Evolutionary conservation across 2,329 filamentous ascomycete genomes (phyloP).

Genomic region (Neoarthrinium moseri): DNA sequence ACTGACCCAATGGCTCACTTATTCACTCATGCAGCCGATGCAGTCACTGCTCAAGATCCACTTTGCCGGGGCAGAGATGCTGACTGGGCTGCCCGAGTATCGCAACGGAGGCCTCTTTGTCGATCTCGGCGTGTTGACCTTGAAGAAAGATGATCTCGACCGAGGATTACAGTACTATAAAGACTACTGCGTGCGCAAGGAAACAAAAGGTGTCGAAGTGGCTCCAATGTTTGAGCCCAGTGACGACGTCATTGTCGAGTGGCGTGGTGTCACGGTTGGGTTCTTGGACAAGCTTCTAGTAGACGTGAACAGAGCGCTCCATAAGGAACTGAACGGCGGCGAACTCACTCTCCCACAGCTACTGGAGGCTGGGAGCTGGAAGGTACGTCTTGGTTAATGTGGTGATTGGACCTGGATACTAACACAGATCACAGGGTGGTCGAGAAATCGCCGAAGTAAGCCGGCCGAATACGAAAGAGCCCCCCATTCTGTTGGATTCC

Average conservation of each 20-base stretch:
- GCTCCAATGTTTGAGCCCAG: constrained; percentile 58
- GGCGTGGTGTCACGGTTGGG: constrained; percentile 63
- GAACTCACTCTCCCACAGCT: constrained; percentile 47
- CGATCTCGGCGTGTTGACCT: constrained; percentile 51
- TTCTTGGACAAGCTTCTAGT: constrained; percentile 54
- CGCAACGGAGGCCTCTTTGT: constrained; percentile 70
- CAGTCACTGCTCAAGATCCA: constrained; percentile 48
- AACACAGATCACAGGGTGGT: constrained; percentile 61
- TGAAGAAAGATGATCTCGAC: constrained; percentile 44
- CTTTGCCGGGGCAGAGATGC: constrained; percentile 51
- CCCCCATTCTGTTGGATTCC: constrained; percentile 92
- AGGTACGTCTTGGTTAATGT: constrained; percentile 21
- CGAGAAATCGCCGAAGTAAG: constrained; percentile 95
- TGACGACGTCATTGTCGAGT: constrained; percentile 64
- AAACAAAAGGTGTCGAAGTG: constrained; percentile 40
- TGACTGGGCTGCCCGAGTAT: constrained; percentile 71
- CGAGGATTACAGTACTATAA: constrained; percentile 43
- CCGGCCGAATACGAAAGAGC: constrained; percentile 92
- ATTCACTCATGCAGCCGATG: constrained; percentile 69
- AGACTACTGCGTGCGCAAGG: constrained; percentile 22
- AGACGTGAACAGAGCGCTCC: constrained; percentile 40
- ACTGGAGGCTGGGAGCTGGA: constrained; percentile 54
- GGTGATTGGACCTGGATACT: constrained; percentile 10
- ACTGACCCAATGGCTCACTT: constrained; percentile 71
- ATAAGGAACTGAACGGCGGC: constrained; percentile 31